phyloP scores from a whole-genome alignment of 176 grass and related monocot genomes.

The Pontederia crassipes region DNA sequence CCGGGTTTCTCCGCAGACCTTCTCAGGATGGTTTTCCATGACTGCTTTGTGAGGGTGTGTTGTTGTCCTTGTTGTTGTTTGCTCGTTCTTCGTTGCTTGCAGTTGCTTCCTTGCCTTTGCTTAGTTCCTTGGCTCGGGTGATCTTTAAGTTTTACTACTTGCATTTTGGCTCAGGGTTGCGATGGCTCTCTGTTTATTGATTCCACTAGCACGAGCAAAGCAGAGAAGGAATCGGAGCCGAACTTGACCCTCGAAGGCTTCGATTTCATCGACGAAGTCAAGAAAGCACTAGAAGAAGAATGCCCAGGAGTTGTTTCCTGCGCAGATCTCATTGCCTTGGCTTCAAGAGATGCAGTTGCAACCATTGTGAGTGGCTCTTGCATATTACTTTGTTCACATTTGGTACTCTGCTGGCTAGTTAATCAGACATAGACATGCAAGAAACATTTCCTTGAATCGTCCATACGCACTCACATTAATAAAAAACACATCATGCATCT shows the following conservation, averaged over 20 bases:
- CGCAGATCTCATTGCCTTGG: constrained; percentile 15
- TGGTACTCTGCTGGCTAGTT: no score
- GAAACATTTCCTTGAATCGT: no score
- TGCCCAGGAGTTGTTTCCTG: constrained; percentile 24
- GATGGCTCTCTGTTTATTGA: constrained; percentile 14
- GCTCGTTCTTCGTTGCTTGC: neutral
- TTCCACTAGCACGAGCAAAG: constrained; percentile 11
- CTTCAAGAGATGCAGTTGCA: constrained; percentile 15
- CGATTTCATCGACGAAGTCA: constrained; percentile 16
- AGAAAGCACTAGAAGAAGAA: constrained; percentile 17
- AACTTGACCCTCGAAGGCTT: constrained; percentile 17
- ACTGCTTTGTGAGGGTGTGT: constrained; percentile 19
- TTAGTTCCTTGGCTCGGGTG: neutral
- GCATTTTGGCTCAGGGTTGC: constrained; percentile 9
- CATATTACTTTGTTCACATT: no score
- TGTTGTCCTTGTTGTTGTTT: neutral
- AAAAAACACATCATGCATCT: no score
- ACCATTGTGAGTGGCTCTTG: constrained; percentile 8
- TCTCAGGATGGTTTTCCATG: constrained; percentile 24
- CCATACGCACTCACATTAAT: no score
- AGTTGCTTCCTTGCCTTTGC: neutral
- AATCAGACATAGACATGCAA: no score
- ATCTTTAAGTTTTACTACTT: neutral
- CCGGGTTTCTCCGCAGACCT: constrained; percentile 12
- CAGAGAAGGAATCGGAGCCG: constrained; percentile 16